Base-by-base conservation (phyloP, 495 filamentous ascomycete genomes). In the Jackrogersella minutella region DNA sequence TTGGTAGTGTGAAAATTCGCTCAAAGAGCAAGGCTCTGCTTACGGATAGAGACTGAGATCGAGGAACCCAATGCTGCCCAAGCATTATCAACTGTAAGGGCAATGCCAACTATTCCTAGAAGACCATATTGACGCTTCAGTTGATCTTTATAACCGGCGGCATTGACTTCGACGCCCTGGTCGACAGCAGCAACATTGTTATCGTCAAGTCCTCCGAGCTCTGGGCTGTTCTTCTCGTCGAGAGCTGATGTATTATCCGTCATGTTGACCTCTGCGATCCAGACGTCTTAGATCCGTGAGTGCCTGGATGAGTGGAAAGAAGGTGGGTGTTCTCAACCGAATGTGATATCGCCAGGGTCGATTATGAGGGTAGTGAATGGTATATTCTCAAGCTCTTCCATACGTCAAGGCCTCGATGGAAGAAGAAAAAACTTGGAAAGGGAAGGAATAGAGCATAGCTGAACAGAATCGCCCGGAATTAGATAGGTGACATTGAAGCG, bases 121-220 rank as follows among this genome's bases (percentile, higher is more conserved):
- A 87, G 72, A n/a, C 79, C 74, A 67, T 85, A 87, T 59, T 86
- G 84, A 11, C 85, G 78, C 50, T 83, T 78, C 19, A 87, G 69
- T 57, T 87, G 81, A 68, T 87, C 83, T 49, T 67, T 74, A 62
- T 87, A 85, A 1, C 85, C 85, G 10, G 85, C 85, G 13, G 80
- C 81, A 66, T 87, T 87, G 56, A 83, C 62, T n/a, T 72, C 64
- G 11, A 77, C 49, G n/a, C 78, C 75, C 28, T 71, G 65, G 44
- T 78, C 71, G 30, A 79, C 70, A 0, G 76, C 73, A 19, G 62
- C 72, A 21, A 80, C 66, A 1, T 70, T 76, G 33, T 80, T 76
- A 40, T 74, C 5, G 17, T 71, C 64, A 7, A 64, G 5, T 3
- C 64, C 71, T 28, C 61, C 64, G 2, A 64, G 59, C 31, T 74